Conservation (phyloP, 2,329 filamentous ascomycete genomes). For the Ascochyta rabiei region DNA sequence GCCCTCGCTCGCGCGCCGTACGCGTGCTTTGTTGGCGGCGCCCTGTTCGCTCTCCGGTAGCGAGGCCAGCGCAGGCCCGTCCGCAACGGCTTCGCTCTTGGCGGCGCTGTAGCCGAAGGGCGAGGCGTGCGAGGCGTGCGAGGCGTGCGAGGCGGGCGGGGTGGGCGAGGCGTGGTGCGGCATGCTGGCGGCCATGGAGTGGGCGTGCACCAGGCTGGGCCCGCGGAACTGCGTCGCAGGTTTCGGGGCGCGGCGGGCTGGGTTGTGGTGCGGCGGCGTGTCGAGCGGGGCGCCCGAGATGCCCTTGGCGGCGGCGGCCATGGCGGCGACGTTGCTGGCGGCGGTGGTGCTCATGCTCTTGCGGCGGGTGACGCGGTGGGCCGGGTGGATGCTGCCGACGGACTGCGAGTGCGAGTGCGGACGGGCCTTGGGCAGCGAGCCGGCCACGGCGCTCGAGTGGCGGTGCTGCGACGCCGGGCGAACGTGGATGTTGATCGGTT, state of each 20-base stretch:
- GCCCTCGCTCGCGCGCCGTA: conserved; percentile 79
- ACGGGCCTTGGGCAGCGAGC: conserved; percentile 70
- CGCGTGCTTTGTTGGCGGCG: conserved; percentile 57
- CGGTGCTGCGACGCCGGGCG: conserved; percentile 55
- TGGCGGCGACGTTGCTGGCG: conserved; percentile 73
- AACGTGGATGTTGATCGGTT: conserved; percentile 51
- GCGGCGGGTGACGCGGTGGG: conserved; percentile 85
- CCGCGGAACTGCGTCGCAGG: conserved; percentile 53
- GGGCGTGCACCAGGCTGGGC: conserved; percentile 47
- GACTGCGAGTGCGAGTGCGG: conserved; percentile 83
- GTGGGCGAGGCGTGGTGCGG: conserved; percentile 55
- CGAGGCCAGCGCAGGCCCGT: conserved; percentile 65
- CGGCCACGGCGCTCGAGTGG: conserved; percentile 57
- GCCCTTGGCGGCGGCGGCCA: conserved; percentile 73
- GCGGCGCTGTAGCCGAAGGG: conserved; percentile 47
- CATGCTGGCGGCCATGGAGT: conserved; percentile 71
- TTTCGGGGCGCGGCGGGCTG: conserved; percentile 73
- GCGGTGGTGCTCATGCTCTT: conserved; percentile 88
- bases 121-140: conserved; percentile 21
- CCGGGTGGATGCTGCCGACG: conserved; percentile 75
- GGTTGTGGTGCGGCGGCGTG: conserved; percentile 45
- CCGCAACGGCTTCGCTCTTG: conserved; percentile 67
- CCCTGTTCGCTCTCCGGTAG: conserved; percentile 54
- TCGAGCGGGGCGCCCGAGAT: conserved; percentile 65
- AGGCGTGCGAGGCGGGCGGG: conserved; percentile 24